Base-by-base conservation (phyloP, 345 rosid genomes). In the Populus simonii region DNA sequence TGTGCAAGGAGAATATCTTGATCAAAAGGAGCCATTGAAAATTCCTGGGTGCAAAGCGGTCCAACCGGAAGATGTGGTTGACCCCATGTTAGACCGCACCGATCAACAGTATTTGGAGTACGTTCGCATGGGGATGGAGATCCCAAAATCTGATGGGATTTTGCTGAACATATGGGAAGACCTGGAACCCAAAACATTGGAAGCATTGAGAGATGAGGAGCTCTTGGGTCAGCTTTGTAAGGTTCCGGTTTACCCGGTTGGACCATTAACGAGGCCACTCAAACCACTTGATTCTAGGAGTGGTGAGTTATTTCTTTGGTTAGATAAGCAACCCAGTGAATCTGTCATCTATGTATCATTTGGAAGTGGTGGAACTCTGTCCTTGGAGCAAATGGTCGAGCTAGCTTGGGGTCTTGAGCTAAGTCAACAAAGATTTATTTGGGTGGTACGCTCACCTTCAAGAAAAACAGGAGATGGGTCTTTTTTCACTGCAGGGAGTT, bases 261-360 rank as follows among this genome's bases (percentile, higher is more conserved):
- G 80, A 2, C 84, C 78, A 16, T 8, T 81, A 13, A 17, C 4
- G 8, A 25, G 74, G 53, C 35, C 67, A 20, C 27, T 18, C 17
- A 41, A 62, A 31, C 57, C 49, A 15, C 3, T 6, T 1, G 47
- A 38, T 35, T 11, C 36, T 0, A 27, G 31, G 38, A 41, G 66
- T 7, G 62, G 45, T 15, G 66, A 72, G 17, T 20, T 76, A 11
- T 43, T 49, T 23, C 7, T 25, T 36, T 89, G 92, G 92, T 80
- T 92, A 9, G 89, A 89, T 31, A 68, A 45, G 25, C 87, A 57
- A 2, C 87, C 83, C n/a, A 25, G 73, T 0, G 66, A 68, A 3
- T 89, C 92, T 0, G 93, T 90, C 0, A 17, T 90, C 5, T 90
- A 89, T 27, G 86, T 84, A 8, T 86, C 91, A 59, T 85, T 92